Conservation (phyloP, 208 protist genomes). For the Acanthamoeba culbertsoni region DNA sequence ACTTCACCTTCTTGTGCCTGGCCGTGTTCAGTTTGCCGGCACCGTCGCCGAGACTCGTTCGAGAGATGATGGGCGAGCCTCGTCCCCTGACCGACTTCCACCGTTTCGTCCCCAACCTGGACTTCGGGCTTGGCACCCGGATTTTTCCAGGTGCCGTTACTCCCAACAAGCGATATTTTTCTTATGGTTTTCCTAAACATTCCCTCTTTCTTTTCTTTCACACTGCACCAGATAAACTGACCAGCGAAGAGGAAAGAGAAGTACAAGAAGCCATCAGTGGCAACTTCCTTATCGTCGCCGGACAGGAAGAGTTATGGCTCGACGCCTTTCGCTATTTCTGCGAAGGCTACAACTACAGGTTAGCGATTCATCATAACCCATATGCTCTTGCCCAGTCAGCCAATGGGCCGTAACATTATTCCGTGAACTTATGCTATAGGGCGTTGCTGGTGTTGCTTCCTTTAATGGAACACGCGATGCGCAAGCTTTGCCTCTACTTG, state of each 20-base stretch:
- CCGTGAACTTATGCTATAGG: not conserved
- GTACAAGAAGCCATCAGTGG: not conserved
- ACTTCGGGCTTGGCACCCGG: not conserved
- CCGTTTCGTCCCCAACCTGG: not conserved
- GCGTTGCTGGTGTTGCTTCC: not conserved
- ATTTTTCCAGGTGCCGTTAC: constrained; percentile 36
- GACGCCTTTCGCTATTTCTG: constrained; percentile 43
- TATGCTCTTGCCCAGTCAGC: not conserved
- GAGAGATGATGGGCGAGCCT: not conserved
- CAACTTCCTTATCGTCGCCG: constrained; percentile 34
- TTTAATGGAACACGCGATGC: constrained; percentile 35
- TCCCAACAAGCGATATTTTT: not conserved
- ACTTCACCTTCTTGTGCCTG: constrained; percentile 41
- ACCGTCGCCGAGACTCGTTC: not conserved
- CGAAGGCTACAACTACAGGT: constrained; percentile 7
- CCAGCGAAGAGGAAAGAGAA: not conserved
- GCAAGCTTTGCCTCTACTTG: constrained; percentile 40
- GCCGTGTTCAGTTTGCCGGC: not conserved
- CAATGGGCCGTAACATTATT: not conserved
- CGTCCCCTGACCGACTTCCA: not conserved
- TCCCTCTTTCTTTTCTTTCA: not conserved
- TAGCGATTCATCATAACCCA: no score
- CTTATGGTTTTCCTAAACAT: not conserved
- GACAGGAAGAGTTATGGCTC: not conserved
- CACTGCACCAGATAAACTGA: not conserved